Evolutionary conservation across 495 filamentous ascomycete species (phyloP), one percentile per base, ranked within the genome.

Genomic region (Letharia lupina): DNA sequence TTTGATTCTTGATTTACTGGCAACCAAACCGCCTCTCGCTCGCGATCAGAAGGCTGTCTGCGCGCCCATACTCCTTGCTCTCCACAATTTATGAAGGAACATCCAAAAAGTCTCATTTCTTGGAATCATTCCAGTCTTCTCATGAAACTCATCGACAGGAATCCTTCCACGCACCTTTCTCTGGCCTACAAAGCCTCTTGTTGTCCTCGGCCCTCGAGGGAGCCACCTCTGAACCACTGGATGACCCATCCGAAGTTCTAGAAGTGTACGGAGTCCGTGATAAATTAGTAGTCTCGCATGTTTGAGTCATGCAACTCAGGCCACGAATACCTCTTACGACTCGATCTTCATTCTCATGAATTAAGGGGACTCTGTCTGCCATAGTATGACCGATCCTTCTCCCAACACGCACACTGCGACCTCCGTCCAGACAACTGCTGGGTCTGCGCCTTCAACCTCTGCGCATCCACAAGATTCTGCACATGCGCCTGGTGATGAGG

Each of bases 341-440:
- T 28, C 64, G 45, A 67, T 66, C 65, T 15, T 61, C 44, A 60
- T 56, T 52, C 31, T 67, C 68, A 40, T 66, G 48, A 67, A 57
- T 20, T 20, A 59, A 61, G 44, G 45, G 81, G 83, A 80, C 82
- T 79, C 78, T 79, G 81, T 77, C 78, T 81, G 82, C 82, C 86
- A 84, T 89, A 96, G 87, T 92, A 96, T 96, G 92, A 96, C 91
- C 87, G 91, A 96, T 81, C 80, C 80, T 80, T 83, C 79, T 74
- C 76, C 81, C 75, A 82, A 76, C 77, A 83, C 83, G 79, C 82
- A 84, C 79, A 81, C 83, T 79, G 82, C 83, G 72, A 79, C 78
- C 77, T 78, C 83, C 77, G 81, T 88, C 79, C 82, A 81, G 81
- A 79, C 84, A 81, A 78, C 86, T 84, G 77, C 80, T 83, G 70